Conservation (phyloP, 345 rosid genomes). For the Populus nigra region DNA sequence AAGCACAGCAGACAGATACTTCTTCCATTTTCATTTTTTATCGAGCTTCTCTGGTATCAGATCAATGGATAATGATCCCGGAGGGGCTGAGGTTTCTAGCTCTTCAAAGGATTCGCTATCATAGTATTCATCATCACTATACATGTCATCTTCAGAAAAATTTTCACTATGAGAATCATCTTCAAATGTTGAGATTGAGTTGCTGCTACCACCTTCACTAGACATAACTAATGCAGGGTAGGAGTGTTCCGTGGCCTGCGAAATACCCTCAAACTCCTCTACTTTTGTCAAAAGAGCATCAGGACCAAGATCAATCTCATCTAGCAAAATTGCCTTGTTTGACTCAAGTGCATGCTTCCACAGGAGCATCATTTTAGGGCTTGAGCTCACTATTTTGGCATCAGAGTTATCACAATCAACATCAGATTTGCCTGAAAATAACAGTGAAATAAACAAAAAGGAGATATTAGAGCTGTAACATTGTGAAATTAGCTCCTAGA, state of each 20-base stretch:
- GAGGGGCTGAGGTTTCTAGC: conserved; percentile 30
- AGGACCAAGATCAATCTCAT: conserved; percentile 53
- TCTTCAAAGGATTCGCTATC: conserved; percentile 44
- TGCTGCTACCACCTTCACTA: conserved; percentile 20
- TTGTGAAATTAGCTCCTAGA: not conserved
- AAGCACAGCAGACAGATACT: not conserved
- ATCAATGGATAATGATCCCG: conserved; percentile 68
- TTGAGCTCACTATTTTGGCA: conserved; percentile 39
- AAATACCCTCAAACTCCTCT: conserved; percentile 63
- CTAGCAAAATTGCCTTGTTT: conserved; percentile 61
- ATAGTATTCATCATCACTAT: conserved; percentile 36
- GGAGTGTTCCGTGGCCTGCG: conserved; percentile 71
- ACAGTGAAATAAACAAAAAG: conserved; percentile 2
- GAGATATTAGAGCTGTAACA: not conserved
- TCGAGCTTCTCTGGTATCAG: conserved; percentile 45
- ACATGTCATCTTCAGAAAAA: conserved; percentile 23
- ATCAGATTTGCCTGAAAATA: conserved; percentile 28
- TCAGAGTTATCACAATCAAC: conserved; percentile 20
- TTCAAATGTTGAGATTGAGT: conserved; percentile 29
- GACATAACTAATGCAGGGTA: conserved; percentile 60
- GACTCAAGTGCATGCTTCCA: conserved; percentile 72
- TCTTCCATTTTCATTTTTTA: conserved; percentile 10
- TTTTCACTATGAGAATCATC: conserved; percentile 16
- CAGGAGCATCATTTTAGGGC: conserved; percentile 74
- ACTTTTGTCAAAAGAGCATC: conserved; percentile 68